Base-by-base conservation (phyloP, 1,284 basidiomycete genomes). In the Thecaphora frezii region DNA sequence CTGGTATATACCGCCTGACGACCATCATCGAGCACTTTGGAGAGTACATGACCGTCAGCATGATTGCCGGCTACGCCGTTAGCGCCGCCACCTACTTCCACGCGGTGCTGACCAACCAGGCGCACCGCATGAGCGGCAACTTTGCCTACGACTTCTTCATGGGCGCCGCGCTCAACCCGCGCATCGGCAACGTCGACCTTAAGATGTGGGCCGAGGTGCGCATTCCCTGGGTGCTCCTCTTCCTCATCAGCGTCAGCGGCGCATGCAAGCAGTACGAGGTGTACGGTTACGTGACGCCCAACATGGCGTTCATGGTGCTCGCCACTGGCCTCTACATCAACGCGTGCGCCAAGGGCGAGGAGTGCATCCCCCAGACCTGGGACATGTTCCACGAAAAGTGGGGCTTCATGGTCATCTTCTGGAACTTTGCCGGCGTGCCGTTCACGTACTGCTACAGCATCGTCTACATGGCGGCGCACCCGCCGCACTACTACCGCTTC, bases 161-260 rank as follows among this genome's bases (percentile, higher is more conserved):
- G 93, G 96, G 96, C 44, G 92, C 93, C 37, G 85, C 85, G 50
- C 84, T 99, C 64, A 98, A 97, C 82, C 96, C 96, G 14, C 87
- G 94, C 56, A 85, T 98, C 64, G 92, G 93, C n/a, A 83, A 84
- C 33, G 85, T 98, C 69, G 94, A 97, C 81, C 83, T 98, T 76
- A 98, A 98, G 83, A 97, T 99, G 93, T 98, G 93, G 79, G 91
- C 91, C 24, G 94, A 98, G 80, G 94, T 99, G 54, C 87, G 96
- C 48, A 91, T 99, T 69, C 93, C 93, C 8, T 98, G 96, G 94
- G 88, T 96, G 21, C 86, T 97, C 53, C 87, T 96, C 18, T 97
- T 97, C 84, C 88, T 94, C 80, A 85, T 97, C 73, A 85, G 91
- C 9, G 86, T 97, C 41, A 93, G 90, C 37, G 94, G 93, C 52